Conservation (phyloP, 176 grass and related monocot genomes). For the Rhynchospora pubera region DNA sequence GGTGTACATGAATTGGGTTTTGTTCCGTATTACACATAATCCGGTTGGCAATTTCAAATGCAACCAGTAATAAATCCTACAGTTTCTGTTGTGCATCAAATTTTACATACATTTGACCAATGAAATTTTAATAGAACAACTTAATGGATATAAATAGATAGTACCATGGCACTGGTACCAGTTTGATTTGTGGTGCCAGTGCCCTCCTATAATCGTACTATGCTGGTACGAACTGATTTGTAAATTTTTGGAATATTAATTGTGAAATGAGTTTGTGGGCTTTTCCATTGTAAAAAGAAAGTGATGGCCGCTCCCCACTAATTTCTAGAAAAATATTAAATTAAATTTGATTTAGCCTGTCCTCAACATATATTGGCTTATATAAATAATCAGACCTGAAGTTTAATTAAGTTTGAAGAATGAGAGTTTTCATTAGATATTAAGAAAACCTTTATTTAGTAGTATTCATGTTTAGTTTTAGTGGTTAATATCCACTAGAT, state of each 20-base stretch:
- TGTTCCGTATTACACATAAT: not conserved
- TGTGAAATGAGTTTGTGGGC: too few species aligned
- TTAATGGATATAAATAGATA: too few species aligned
- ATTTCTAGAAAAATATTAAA: too few species aligned
- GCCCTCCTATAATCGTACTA: too few species aligned
- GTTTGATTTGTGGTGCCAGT: too few species aligned
- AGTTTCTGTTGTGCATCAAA: not conserved
- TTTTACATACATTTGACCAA: not conserved
- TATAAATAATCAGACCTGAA: not conserved
- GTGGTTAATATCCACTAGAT: conserved; percentile 16
- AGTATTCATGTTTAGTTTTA: conserved; percentile 3
- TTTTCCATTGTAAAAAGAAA: too few species aligned
- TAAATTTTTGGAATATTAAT: too few species aligned
- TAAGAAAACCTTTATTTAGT: not conserved
- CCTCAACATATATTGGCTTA: not conserved
- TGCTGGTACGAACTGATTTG: too few species aligned
- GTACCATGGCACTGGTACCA: too few species aligned
- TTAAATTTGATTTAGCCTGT: not conserved
- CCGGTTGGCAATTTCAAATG: not conserved
- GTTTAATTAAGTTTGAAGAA: not conserved
- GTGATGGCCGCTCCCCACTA: too few species aligned
- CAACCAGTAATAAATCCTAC: not conserved
- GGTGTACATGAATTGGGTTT: not conserved
- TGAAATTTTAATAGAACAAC: too few species aligned
- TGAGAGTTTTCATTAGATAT: not conserved